Evolutionary conservation across 331 rosid genomes (phyloP), one percentile per base, ranked within the genome.

Genomic region (Dryas integrifolia): DNA sequence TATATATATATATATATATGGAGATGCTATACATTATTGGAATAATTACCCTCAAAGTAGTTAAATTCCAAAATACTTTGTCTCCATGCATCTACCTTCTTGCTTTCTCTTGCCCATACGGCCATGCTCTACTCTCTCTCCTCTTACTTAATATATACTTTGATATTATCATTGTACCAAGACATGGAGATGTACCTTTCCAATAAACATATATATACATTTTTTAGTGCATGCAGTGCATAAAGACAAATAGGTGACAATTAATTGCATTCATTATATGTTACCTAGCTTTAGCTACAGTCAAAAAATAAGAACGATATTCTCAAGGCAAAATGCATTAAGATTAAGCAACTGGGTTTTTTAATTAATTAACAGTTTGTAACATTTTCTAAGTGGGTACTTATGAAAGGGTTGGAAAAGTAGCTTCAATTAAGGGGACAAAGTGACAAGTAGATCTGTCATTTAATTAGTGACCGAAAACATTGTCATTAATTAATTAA

Each of bases 341-440:
- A 30, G 5, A 58, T 58, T 14, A 46, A 71, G 67, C 57, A 2
- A 69, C 41, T 40, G 5, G 0, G 2, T 30, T 67, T 10, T 13
- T 3, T 21, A 9, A 11, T 2, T 55, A 7, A 26, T 1, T 21
- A 50, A 11, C 30, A 9, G 59, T 67, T 49, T 49, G 6, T 4
- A 55, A 53, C 66, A 69, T 53, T 79, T 78, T 63, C 72, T 69
- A 18, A 70, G 72, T 68, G 48, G 21, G 46, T 53, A 12, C 45
- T 51, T 41, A 24, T 56, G n/a, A 51, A 45, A 59, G 48, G 48
- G 73, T 70, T 9, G 75, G 70, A 77, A 81, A 79, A 62, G 46
- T 72, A 75, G 69, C 87, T 69, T 72, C 77, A 83, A 80, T 80
- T 74, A 58, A 76, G 85, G 86, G 78, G 87, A 85, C 86, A 84